Conservation (phyloP, 345 rosid species). For the Linum usitatissimum region DNA sequence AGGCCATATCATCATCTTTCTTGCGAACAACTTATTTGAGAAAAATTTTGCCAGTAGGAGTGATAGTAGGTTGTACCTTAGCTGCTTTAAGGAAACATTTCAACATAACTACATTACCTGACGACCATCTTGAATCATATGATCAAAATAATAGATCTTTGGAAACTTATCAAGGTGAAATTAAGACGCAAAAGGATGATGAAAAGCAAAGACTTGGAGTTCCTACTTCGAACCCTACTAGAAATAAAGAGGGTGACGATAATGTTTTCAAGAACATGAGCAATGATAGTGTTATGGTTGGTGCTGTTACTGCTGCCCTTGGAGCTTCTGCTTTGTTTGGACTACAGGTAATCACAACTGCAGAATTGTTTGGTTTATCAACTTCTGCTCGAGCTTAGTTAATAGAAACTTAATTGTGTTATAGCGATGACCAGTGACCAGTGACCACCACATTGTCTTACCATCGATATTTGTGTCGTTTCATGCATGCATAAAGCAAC, state of each 20-base stretch:
- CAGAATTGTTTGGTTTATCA: slow-evolving; percentile 1
- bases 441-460: not conserved
- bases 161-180: slow-evolving; percentile 13
- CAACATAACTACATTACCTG: slow-evolving; percentile 32
- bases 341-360: slow-evolving; percentile 40
- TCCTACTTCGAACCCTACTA: slow-evolving; percentile 13
- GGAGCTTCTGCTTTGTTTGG: slow-evolving; percentile 82
- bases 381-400: not conserved
- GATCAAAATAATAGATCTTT: slow-evolving; percentile 16
- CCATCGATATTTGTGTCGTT: not conserved
- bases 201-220: slow-evolving; percentile 16
- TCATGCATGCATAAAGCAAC: not conserved
- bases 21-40: slow-evolving; percentile 52
- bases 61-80: slow-evolving; percentile 74
- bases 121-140: slow-evolving; percentile 16
- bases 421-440: not conserved
- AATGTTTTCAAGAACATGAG: slow-evolving; percentile 21
- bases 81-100: slow-evolving; percentile 78
- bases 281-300: slow-evolving; percentile 52
- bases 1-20: slow-evolving; percentile 62
- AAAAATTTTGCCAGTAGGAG: slow-evolving; percentile 68
- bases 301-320: slow-evolving; percentile 83
- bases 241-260: slow-evolving; percentile 21
- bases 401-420: not conserved
- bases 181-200: slow-evolving; percentile 11